Base-by-base conservation (phyloP, 768 basidiomycete species). In the Termitomyces sp. region DNA sequence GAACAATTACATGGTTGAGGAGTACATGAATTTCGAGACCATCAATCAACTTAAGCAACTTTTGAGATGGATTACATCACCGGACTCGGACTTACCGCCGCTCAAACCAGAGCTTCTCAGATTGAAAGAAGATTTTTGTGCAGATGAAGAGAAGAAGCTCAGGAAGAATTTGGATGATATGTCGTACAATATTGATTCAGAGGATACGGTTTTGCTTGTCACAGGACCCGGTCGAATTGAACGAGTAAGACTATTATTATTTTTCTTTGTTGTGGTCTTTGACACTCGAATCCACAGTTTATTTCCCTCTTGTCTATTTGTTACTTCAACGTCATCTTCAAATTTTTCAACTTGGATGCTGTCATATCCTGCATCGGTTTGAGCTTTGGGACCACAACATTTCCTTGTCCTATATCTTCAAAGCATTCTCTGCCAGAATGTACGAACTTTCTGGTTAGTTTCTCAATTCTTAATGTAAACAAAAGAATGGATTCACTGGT, bases 211-310 rank as follows among this genome's bases (percentile, higher is more conserved):
- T 2, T 15, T 41, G 0, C 50, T 52, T 6, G 29, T 43, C 2
- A 52, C 50, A 13, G 50, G 50, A 3, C 50, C 50, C 7, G 29
- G 32, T 20, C 50, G 50, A 7, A 52, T 52, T 7, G 50, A 52
- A 16, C 15, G 50, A 22, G 50, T 52, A 29, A 2, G 50, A 5
- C 4, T 29, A n/a, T n/a, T n/a, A n/a, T n/a, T n/a, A n/a, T n/a
- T n/a, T n/a, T n/a, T n/a, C n/a, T n/a, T n/a, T n/a, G n/a, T 44
- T 27, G 31, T 31, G 25, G 11, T 45, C n/a, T 31, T 4, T 45
- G 2, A 45, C 25, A 27, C 5, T 45, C n/a, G n/a, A 3, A 5
- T 15, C 25, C 13, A 16, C 50, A 52, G 50, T 52, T 33, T 15
- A 52, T 52, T 5, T 52, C 10, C 50, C 50, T 10, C 50, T 52